These are phyloP conservation scores for Pseudonectria foliicola DNA, from an alignment of 2,329 filamentous ascomycete genomes.

Conservation along the genomic window DNA sequence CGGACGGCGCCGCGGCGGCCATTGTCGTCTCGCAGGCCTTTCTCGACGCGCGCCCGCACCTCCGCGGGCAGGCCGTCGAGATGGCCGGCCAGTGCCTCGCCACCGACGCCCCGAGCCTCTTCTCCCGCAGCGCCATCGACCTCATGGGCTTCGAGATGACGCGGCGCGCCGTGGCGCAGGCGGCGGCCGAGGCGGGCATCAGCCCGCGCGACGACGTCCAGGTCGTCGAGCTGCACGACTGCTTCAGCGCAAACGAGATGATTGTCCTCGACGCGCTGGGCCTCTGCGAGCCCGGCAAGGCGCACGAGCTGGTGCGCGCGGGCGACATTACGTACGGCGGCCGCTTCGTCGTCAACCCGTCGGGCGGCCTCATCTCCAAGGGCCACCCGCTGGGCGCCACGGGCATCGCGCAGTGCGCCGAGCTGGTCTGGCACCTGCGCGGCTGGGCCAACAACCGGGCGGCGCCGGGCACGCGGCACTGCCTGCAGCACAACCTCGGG, in stretches of 20 bases:
- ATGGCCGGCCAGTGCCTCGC: constrained; percentile 83
- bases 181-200: constrained; percentile 67
- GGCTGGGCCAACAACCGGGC: constrained; percentile 92
- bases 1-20: constrained; percentile 82
- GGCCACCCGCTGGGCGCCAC: constrained; percentile 91
- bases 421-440: constrained; percentile 89
- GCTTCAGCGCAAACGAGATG: constrained; percentile 95
- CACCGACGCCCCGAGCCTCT: constrained; percentile 76
- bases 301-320: constrained; percentile 79
- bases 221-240: constrained; percentile 92
- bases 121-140: constrained; percentile 75
- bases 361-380: constrained; percentile 90
- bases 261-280: constrained; percentile 81
- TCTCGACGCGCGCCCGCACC: constrained; percentile 75
- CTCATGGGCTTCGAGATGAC: constrained; percentile 87
- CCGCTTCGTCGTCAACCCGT: constrained; percentile 81
- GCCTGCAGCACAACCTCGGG: constrained; percentile 88
- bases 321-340: constrained; percentile 92
- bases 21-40: constrained; percentile 85
- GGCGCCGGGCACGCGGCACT: constrained; percentile 59
- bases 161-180: constrained; percentile 58
- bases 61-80: constrained; percentile 74
- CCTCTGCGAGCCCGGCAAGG: constrained; percentile 70
- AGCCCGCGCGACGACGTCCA: constrained; percentile 65
- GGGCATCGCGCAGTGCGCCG: constrained; percentile 90